These are phyloP conservation scores for Anisodus acutangulus DNA, from an alignment of 257 asterid genomes.

Conservation along the genomic window DNA sequence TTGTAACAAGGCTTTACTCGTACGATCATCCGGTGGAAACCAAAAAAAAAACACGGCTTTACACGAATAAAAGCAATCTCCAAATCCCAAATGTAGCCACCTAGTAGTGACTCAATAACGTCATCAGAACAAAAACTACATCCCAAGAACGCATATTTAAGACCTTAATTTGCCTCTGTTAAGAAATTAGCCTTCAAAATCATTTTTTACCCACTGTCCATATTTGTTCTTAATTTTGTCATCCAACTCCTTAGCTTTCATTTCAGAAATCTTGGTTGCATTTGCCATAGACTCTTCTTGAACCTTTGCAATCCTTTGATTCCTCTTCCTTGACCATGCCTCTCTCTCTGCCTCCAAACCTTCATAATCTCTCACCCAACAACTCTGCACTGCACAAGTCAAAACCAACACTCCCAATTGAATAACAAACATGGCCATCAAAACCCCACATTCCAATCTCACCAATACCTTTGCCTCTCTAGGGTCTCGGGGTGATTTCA, in stretches of 20 bases:
- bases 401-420: conserved; percentile 58
- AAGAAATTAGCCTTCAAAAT: conserved; percentile 36
- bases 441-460: conserved; percentile 77
- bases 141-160: neutral
- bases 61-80: neutral
- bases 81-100: conserved; percentile 33
- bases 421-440: conserved; percentile 77
- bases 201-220: conserved; percentile 53
- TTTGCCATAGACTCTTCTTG: conserved; percentile 57
- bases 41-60: neutral
- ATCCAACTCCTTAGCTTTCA: conserved; percentile 54
- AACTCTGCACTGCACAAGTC: conserved; percentile 61
- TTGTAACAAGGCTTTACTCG: conserved; percentile 17
- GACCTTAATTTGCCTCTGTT: neutral
- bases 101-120: conserved; percentile 41
- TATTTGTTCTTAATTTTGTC: conserved; percentile 68
- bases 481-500: conserved; percentile 62
- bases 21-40: too few species aligned
- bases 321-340: conserved; percentile 53
- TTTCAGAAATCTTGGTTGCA: conserved; percentile 45
- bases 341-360: conserved; percentile 61
- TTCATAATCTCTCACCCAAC: conserved; percentile 60
- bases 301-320: conserved; percentile 51
- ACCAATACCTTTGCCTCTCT: conserved; percentile 68
- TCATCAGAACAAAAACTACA: conserved; percentile 21